These are phyloP conservation scores for Phytophthora palmivora DNA, from an alignment of 352 stramenopile species.

Conservation along the genomic window DNA sequence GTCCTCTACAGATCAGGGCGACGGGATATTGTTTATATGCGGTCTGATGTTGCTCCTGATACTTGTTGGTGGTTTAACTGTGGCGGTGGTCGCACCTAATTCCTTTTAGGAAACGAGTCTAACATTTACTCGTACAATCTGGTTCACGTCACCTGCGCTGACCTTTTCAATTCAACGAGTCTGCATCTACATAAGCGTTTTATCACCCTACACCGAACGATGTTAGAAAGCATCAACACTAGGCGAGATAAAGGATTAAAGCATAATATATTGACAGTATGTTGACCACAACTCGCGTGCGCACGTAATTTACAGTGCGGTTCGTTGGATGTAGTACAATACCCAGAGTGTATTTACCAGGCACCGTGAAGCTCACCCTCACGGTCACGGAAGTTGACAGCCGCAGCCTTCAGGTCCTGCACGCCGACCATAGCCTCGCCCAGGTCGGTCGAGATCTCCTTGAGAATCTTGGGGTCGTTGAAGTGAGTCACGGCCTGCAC, in stretches of 20 bases:
- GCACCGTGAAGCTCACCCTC: slow-evolving; percentile 89
- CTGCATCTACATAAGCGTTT: too few species aligned
- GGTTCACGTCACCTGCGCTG: too few species aligned
- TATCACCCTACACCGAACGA: too few species aligned
- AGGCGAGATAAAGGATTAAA: background rate
- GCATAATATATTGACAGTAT: slow-evolving; percentile 36
- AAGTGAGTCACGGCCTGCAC: slow-evolving; percentile 98
- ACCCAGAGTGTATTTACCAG: slow-evolving; percentile 50
- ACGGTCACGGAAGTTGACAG: slow-evolving; percentile 97
- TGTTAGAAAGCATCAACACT: too few species aligned
- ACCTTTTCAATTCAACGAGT: too few species aligned
- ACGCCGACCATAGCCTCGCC: slow-evolving; percentile 98
- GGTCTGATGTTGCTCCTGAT: too few species aligned
- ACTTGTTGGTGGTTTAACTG: too few species aligned
- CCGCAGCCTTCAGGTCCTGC: slow-evolving; percentile 95
- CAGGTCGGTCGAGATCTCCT: slow-evolving; percentile 96
- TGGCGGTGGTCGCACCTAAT: too few species aligned
- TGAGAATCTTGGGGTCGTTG: slow-evolving; percentile 97
- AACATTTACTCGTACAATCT: too few species aligned
- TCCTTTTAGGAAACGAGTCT: too few species aligned
- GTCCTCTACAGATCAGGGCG: too few species aligned
- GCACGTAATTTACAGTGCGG: background rate
- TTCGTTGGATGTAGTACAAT: slow-evolving; percentile 22
- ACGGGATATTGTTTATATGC: too few species aligned
- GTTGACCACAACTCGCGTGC: slow-evolving; percentile 4